Evolutionary conservation across 257 asterid species (phyloP), one percentile per base, ranked within the genome.

Genomic region (Capsicum pubescens): DNA sequence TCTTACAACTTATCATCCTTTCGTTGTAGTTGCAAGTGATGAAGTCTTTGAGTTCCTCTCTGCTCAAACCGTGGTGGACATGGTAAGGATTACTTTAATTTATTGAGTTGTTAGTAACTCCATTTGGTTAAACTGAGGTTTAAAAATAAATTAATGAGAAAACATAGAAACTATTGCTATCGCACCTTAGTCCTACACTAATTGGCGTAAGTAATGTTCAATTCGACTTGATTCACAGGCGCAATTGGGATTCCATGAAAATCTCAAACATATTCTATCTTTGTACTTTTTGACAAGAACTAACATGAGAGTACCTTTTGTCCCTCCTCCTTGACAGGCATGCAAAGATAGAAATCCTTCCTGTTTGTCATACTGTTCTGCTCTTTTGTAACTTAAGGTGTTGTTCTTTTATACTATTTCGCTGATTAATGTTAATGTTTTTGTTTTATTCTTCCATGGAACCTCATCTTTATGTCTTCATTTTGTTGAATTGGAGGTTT

Each of bases 21-120:
- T 94, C 90, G 94, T 95, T 76, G 94, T 95, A 9, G 91, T 94
- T 78, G 98, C 99, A 9, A 95, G 99, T 85, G 99, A 95, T 86
- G 99, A 98, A 17, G 94, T 95, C 74, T 95, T 94, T 44, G 99
- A 95, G 89, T 95, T 95, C 82, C 91, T 95, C 55, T 59, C 98
- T 69, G 92, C 98, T 93, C 98, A 93, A 89, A 92, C 91, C 0
- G 99, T 93, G 68, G 97, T 94, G 82, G 95, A 94, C 88, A 95
- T 93, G 99, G 99, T 95, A 93, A 13, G 89, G 70, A n/a, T 72
- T 76, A 14, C 81, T 52, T 76, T 26, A 46, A 44, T 46, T 0
- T 74, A 50, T 50, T 19, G 81, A 74, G 46, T 76, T 52, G 63
- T 76, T 26, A 57, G 48, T 54, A 76, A 52, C 81, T 52, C 63